Percentiles rank a stretch among this genome's conserved stretches.
Evolutionary conservation across 345 rosid species (phyloP).

Genomic region (Hibiscus tridactylites): DNA sequence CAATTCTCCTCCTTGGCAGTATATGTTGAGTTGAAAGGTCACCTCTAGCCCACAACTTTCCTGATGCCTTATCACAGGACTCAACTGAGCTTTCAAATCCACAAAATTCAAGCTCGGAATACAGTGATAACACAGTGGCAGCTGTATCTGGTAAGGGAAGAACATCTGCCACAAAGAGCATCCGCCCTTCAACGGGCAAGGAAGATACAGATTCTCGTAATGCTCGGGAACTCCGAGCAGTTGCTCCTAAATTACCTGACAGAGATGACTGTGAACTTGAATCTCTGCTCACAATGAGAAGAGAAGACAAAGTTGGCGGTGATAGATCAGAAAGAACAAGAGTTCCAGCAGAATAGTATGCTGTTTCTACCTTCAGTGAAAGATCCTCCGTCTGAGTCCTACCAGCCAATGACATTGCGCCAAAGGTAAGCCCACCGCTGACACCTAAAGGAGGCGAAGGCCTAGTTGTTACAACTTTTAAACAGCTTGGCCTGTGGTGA

Average conservation of each 20-base stretch:
- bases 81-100: conserved; percentile 61
- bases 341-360: conserved; percentile 76
- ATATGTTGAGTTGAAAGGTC: conserved; percentile 89
- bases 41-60: conserved; percentile 93
- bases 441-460: conserved; percentile 94
- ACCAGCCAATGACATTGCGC: conserved; percentile 64
- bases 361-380: conserved; percentile 77
- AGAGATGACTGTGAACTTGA: conserved; percentile 64
- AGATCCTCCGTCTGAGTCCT: conserved; percentile 81
- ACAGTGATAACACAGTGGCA: conserved; percentile 64
- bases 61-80: conserved; percentile 72
- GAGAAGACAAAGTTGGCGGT: conserved; percentile 81
- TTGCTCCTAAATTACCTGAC: conserved; percentile 52
- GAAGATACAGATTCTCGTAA: conserved; percentile 77
- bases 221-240: conserved; percentile 70
- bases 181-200: conserved; percentile 89
- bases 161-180: conserved; percentile 96
- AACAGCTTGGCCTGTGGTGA: conserved; percentile 61
- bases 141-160: conserved; percentile 77
- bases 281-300: conserved; percentile 77
- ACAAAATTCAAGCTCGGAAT: conserved; percentile 75
- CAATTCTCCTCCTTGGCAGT: conserved; percentile 78
- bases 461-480: conserved; percentile 84
- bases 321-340: conserved; percentile 93
- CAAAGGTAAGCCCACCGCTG: conserved; percentile 81